phyloP scores from a whole-genome alignment of 78 protist species.

The Protostelium mycophagum region DNA sequence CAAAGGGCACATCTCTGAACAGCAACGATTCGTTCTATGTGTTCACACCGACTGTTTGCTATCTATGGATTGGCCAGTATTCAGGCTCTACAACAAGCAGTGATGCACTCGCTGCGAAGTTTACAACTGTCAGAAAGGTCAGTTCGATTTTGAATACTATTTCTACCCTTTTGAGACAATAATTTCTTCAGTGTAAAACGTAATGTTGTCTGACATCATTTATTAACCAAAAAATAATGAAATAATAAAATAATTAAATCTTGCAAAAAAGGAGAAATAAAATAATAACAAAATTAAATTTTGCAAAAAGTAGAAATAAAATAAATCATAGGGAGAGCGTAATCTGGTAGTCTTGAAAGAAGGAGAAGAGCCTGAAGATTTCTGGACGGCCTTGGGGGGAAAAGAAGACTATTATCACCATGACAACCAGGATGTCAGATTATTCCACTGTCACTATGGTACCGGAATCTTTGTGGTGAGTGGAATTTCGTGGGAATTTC shows the following conservation, averaged over 20 bases:
- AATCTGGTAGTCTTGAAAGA: background rate
- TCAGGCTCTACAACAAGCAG: background rate
- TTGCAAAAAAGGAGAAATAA: no score
- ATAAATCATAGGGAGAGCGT: background rate
- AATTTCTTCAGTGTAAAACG: no score
- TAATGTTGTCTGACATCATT: no score
- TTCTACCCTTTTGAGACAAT: no score
- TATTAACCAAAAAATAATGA: no score
- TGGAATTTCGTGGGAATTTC: background rate
- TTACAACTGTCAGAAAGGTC: background rate
- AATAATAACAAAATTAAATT: no score
- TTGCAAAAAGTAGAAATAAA: no score
- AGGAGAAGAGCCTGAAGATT: background rate
- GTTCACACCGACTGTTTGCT: background rate
- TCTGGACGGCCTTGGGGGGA: background rate
- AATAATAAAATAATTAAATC: no score
- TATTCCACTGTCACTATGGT: background rate
- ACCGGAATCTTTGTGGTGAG: conserved; percentile 9
- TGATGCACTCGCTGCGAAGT: background rate
- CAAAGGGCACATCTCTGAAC: background rate
- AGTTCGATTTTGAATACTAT: no score
- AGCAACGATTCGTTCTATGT: background rate
- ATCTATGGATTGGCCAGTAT: background rate
- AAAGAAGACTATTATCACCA: background rate
- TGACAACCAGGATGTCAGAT: background rate